These are phyloP conservation scores for Microcyclosporella mali DNA, from an alignment of 2,329 filamentous ascomycete genomes.

Conservation along the genomic window DNA sequence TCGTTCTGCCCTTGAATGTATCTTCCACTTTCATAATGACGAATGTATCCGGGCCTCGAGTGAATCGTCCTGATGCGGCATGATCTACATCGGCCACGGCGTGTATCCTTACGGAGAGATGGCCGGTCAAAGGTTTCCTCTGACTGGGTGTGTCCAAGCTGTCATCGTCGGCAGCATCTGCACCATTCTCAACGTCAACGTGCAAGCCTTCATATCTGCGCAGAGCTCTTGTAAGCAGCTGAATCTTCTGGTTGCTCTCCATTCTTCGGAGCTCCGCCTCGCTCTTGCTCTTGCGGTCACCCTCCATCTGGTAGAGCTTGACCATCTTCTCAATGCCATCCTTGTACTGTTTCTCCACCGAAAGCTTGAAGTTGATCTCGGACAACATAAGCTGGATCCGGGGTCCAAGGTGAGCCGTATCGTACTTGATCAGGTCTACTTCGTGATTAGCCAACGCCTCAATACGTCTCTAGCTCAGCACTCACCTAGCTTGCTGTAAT, in stretches of 20 bases:
- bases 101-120: slow-evolving; percentile 77
- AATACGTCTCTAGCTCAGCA: slow-evolving; percentile 8
- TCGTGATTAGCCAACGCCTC: slow-evolving; percentile 13
- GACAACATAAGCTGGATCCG: slow-evolving; percentile 99
- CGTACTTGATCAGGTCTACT: slow-evolving; percentile 94
- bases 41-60: slow-evolving; percentile 87
- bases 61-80: slow-evolving; percentile 72
- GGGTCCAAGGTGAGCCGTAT: slow-evolving; percentile 88
- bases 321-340: slow-evolving; percentile 99
- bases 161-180: slow-evolving; percentile 65
- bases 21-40: slow-evolving; percentile 97
- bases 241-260: slow-evolving; percentile 97
- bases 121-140: slow-evolving; percentile 90
- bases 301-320: slow-evolving; percentile 92
- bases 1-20: slow-evolving; percentile 80
- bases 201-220: slow-evolving; percentile 97
- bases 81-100: slow-evolving; percentile 94
- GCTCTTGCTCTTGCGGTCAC: slow-evolving; percentile 88
- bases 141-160: slow-evolving; percentile 93
- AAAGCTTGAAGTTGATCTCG: slow-evolving; percentile 97
- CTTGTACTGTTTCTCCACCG: slow-evolving; percentile 97
- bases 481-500: slow-evolving; percentile 93
- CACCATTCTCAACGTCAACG: slow-evolving; percentile 61
- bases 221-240: slow-evolving; percentile 87
- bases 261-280: slow-evolving; percentile 85